These are phyloP conservation scores for Erysiphe pulchra DNA, from an alignment of 2,329 filamentous ascomycete genomes.

Conservation along the genomic window DNA sequence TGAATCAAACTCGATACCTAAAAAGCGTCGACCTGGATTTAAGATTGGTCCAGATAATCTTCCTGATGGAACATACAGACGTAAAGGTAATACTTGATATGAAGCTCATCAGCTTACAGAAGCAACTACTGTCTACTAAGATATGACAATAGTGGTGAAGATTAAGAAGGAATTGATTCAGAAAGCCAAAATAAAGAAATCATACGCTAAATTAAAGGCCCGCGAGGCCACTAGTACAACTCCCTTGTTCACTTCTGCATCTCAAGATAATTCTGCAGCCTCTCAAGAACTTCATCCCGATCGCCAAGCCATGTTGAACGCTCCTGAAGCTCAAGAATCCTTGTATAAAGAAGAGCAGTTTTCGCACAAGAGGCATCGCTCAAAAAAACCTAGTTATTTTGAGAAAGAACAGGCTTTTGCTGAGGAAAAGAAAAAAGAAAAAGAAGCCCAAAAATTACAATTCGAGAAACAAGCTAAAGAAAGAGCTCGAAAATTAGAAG, in stretches of 20 bases:
- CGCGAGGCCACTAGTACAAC: constrained; percentile 10
- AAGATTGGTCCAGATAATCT: constrained; percentile 71
- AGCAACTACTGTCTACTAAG: background rate
- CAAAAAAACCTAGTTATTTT: constrained; percentile 14
- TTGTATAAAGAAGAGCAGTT: background rate
- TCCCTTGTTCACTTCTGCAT: constrained; percentile 1
- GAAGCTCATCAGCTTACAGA: background rate
- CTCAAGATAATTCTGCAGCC: constrained; percentile 2
- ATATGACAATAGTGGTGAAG: constrained; percentile 36
- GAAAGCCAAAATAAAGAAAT: constrained; percentile 81
- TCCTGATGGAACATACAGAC: constrained; percentile 66
- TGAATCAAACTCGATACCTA: constrained; percentile 13
- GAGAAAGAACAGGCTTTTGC: constrained; percentile 16
- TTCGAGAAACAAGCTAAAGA: constrained; percentile 27
- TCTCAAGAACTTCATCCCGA: constrained; percentile 31
- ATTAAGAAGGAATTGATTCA: constrained; percentile 76
- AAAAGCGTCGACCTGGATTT: constrained; percentile 45
- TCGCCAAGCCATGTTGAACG: constrained; percentile 30
- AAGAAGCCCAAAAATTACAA: constrained; percentile 20
- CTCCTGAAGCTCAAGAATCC: constrained; percentile 8
- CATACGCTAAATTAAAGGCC: constrained; percentile 69
- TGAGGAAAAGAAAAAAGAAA: constrained; percentile 25
- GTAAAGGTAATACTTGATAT: constrained; percentile 31
- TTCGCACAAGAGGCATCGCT: constrained; percentile 2
- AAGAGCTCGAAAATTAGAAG: constrained; percentile 30